These are phyloP conservation scores for Backusella tarrabulga DNA, from an alignment of 192 early-diverging fungal genomes.

Conservation along the genomic window DNA sequence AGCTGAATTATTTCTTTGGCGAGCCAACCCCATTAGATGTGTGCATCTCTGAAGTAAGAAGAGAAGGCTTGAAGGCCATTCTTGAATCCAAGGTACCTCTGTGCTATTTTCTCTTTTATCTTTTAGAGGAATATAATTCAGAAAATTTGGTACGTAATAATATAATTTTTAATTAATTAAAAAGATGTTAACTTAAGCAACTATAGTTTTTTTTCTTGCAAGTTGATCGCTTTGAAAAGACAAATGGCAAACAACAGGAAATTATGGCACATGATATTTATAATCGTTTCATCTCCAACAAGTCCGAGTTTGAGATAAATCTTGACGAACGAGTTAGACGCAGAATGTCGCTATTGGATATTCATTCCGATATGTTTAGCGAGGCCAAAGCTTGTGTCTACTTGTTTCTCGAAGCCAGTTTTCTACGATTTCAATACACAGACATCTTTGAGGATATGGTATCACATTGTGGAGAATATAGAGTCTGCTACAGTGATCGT, in stretches of 20 bases:
- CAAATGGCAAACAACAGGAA: slow-evolving; percentile 10
- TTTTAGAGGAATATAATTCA: slow-evolving; percentile 48
- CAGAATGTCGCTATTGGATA: slow-evolving; percentile 17
- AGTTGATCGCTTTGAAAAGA: slow-evolving; percentile 43
- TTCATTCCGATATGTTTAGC: slow-evolving; percentile 19
- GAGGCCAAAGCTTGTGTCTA: slow-evolving; percentile 38
- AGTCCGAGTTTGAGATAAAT: slow-evolving; percentile 51
- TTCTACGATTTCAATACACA: slow-evolving; percentile 28
- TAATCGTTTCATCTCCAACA: slow-evolving; percentile 41
- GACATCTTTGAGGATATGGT: slow-evolving; percentile 29
- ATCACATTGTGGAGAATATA: slow-evolving; percentile 32
- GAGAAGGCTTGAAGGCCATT: slow-evolving; percentile 48
- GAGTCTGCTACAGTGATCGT: slow-evolving; percentile 21
- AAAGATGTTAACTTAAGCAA: not conserved
- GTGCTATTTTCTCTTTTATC: slow-evolving; percentile 47
- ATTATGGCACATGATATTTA: slow-evolving; percentile 42
- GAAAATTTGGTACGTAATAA: slow-evolving; percentile 47
- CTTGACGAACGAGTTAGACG: slow-evolving; percentile 44
- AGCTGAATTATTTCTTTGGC: slow-evolving; percentile 48
- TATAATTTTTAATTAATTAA: not conserved
- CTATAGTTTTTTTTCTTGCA: slow-evolving; percentile 51
- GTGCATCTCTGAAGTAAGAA: slow-evolving; percentile 39
- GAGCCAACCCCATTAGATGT: slow-evolving; percentile 49
- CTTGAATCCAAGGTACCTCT: slow-evolving; percentile 47
- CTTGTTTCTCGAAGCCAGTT: slow-evolving; percentile 38